Conservation (phyloP, 352 stramenopile species). For the Globisporangium echinulatum region DNA sequence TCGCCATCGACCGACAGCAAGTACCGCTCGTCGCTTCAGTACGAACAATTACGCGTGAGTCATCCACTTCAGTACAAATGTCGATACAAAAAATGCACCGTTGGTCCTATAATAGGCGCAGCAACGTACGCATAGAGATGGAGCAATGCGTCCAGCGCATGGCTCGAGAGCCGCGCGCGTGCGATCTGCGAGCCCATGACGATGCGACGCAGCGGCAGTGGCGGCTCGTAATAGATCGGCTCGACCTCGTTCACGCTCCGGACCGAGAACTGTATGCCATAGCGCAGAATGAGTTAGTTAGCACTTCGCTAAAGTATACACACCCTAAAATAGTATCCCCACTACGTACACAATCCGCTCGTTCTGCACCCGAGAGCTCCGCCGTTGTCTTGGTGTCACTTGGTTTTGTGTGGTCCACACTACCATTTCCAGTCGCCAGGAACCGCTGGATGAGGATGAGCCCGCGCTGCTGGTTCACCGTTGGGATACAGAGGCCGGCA, state of each 20-base stretch:
- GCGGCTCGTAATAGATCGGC: slow-evolving; percentile 43
- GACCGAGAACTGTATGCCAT: slow-evolving; percentile 32
- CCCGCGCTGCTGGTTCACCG: slow-evolving; percentile 76
- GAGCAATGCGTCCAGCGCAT: slow-evolving; percentile 40
- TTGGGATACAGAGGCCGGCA: slow-evolving; percentile 82
- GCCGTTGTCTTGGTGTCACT: slow-evolving; percentile 2
- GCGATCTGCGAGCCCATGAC: slow-evolving; percentile 58
- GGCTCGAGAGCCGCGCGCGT: slow-evolving; percentile 23
- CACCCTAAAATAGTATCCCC: not conserved
- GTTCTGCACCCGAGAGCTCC: slow-evolving; percentile 14
- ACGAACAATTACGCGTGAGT: not conserved
- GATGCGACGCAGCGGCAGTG: slow-evolving; percentile 37
- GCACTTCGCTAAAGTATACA: no score
- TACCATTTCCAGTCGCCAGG: slow-evolving; percentile 12
- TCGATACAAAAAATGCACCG: not conserved
- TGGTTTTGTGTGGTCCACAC: not conserved
- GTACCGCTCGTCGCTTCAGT: slow-evolving; percentile 48
- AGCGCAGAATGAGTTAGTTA: not conserved
- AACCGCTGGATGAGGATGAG: slow-evolving; percentile 56
- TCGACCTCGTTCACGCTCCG: slow-evolving; percentile 58
- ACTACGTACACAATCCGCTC: slow-evolving; percentile 18
- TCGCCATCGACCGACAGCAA: slow-evolving; percentile 33
- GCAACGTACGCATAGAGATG: slow-evolving; percentile 40
- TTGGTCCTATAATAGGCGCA: not conserved
- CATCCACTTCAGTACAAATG: not conserved